These are phyloP conservation scores for Thermomucor indicae-seudaticae DNA, from an alignment of 371 early-diverging fungal genomes.

Conservation along the genomic window DNA sequence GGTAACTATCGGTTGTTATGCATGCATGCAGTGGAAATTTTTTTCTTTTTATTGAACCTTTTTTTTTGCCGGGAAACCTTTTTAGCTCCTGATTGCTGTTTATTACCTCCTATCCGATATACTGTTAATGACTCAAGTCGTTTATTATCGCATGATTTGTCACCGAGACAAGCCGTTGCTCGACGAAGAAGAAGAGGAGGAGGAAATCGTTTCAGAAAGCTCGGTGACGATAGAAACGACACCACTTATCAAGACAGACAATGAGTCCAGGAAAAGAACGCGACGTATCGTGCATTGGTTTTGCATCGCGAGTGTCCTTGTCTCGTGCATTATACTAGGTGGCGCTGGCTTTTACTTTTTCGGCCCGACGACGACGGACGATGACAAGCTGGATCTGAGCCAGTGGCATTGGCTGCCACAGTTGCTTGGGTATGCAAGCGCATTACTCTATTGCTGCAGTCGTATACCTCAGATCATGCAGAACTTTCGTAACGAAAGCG, in stretches of 20 bases:
- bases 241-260: background rate
- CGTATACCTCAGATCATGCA: slow-evolving; percentile 83
- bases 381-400: slow-evolving; percentile 20
- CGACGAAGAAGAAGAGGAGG: background rate
- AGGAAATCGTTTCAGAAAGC: background rate
- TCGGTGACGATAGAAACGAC: background rate
- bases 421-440: slow-evolving; percentile 51
- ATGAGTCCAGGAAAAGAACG: slow-evolving; percentile 4
- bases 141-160: slow-evolving; percentile 44
- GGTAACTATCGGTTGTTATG: no score
- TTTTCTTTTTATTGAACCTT: background rate
- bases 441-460: slow-evolving; percentile 52
- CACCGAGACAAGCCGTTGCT: slow-evolving; percentile 1
- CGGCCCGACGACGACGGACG: slow-evolving; percentile 13
- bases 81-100: slow-evolving; percentile 35
- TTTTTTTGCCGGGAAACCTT: background rate
- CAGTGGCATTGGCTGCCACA: slow-evolving; percentile 40
- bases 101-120: slow-evolving; percentile 50
- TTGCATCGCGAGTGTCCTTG: slow-evolving; percentile 11
- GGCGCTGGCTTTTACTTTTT: slow-evolving; percentile 20
- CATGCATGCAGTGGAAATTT: background rate
- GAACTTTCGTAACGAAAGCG: slow-evolving; percentile 67
- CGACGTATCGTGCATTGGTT: slow-evolving; percentile 20
- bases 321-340: slow-evolving; percentile 12
- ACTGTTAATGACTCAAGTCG: slow-evolving; percentile 48